phyloP scores from a whole-genome alignment of 2,329 filamentous ascomycete species.

The Sporothrix brasiliensis region DNA sequence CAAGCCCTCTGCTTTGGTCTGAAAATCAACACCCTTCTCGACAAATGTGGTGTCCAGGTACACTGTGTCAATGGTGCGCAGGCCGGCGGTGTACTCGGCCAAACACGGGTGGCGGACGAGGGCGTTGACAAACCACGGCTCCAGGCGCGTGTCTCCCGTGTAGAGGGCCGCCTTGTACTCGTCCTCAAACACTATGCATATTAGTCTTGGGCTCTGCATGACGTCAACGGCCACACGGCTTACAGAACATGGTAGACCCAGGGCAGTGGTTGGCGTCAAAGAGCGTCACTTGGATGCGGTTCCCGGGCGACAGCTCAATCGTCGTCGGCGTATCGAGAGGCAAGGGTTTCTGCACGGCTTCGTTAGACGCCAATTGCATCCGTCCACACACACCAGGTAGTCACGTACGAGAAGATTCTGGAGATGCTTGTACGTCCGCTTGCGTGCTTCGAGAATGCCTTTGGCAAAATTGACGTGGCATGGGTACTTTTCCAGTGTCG shows the following conservation, averaged over 20 bases:
- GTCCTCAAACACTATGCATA: constrained; percentile 68
- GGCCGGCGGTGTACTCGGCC: constrained; percentile 70
- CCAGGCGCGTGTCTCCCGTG: constrained; percentile 84
- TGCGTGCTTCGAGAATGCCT: constrained; percentile 73
- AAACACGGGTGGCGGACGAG: constrained; percentile 72
- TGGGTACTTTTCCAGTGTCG: constrained; percentile 76
- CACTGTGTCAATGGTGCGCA: constrained; percentile 73
- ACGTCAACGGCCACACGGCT: constrained; percentile 37
- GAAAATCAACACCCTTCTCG: constrained; percentile 49
- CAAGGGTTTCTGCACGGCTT: constrained; percentile 64
- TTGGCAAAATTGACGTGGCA: constrained; percentile 80
- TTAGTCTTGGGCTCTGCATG: background rate
- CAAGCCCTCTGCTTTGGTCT: constrained; percentile 73
- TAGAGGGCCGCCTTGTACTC: constrained; percentile 75
- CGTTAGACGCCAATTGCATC: background rate
- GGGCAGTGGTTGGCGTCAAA: constrained; percentile 92
- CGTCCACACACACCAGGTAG: background rate
- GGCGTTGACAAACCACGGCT: constrained; percentile 81
- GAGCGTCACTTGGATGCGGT: constrained; percentile 76
- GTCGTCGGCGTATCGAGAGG: constrained; percentile 77
- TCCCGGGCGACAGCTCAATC: constrained; percentile 72
- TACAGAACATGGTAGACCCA: constrained; percentile 85
- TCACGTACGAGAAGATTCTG: constrained; percentile 60
- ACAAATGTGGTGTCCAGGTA: constrained; percentile 87
- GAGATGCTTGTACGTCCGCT: constrained; percentile 76